Percentiles rank a stretch among this genome's conserved stretches.
phyloP scores from a whole-genome alignment of 2,329 filamentous ascomycete genomes.

The Lecanicillium sp. region DNA sequence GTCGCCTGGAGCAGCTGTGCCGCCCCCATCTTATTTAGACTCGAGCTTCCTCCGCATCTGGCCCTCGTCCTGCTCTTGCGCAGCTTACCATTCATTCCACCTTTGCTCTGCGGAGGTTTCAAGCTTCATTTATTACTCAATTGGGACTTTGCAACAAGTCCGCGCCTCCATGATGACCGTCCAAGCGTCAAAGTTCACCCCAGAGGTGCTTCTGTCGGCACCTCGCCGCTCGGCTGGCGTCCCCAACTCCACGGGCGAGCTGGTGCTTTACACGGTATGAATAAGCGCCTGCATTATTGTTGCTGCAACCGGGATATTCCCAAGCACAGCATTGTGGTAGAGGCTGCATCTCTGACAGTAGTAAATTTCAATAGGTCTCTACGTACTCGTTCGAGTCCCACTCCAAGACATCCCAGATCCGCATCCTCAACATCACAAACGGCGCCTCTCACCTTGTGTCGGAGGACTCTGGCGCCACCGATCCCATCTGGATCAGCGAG shows the following conservation, averaged over 20 bases:
- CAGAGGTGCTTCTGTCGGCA: constrained; percentile 68
- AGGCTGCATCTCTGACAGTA: too few relatives aligned
- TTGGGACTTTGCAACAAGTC: neutral
- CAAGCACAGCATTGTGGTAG: too few relatives aligned
- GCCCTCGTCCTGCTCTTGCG: neutral
- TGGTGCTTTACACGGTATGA: constrained; percentile 55
- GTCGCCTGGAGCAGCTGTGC: too few relatives aligned
- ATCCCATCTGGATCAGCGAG: constrained; percentile 70
- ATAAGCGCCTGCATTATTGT: constrained; percentile 10
- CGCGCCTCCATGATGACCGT: constrained; percentile 51
- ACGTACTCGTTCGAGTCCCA: constrained; percentile 77
- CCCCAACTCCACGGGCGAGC: constrained; percentile 60
- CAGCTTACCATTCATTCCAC: neutral
- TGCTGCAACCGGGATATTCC: neutral
- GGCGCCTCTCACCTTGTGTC: constrained; percentile 60
- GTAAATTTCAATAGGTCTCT: constrained; percentile 38
- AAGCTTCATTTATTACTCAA: neutral
- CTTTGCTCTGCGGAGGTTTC: neutral
- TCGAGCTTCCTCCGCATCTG: too few relatives aligned
- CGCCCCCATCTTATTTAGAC: too few relatives aligned
- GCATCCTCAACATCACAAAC: constrained; percentile 60
- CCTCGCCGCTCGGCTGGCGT: constrained; percentile 63
- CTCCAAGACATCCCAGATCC: constrained; percentile 58
- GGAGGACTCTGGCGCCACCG: constrained; percentile 55
- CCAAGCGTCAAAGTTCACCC: constrained; percentile 63